Conservation (phyloP, 495 filamentous ascomycete species). For the Pseudomonodictys pantanalensis region DNA sequence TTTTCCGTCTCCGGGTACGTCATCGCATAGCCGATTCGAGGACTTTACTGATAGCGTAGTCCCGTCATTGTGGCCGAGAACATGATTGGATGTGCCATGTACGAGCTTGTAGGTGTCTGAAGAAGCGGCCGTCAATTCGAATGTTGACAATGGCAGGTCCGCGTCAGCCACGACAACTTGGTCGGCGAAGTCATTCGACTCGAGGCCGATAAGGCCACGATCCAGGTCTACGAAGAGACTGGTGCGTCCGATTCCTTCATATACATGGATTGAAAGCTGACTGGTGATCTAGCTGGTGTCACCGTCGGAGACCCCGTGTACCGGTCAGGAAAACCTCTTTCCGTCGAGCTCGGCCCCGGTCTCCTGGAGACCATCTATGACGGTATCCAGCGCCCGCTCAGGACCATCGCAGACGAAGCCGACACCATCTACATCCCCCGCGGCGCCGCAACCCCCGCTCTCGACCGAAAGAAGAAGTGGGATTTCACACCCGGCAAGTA, state of each 20-base stretch:
- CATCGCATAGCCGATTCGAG: constrained; percentile 33
- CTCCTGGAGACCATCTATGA: constrained; percentile 99
- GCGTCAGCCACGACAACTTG: constrained; percentile 82
- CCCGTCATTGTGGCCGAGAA: constrained; percentile 96
- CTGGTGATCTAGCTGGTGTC: constrained; percentile 70
- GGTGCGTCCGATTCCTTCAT: constrained; percentile 50
- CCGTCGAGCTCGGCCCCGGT: constrained; percentile 94
- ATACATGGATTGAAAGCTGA: neutral
- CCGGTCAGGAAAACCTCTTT: constrained; percentile 89
- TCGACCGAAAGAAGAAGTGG: constrained; percentile 89
- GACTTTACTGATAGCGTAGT: constrained; percentile 47
- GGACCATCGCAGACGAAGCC: constrained; percentile 70
- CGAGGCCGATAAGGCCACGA: constrained; percentile 88
- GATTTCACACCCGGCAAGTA: constrained; percentile 80
- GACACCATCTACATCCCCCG: constrained; percentile 95
- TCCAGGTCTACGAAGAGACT: constrained; percentile 99
- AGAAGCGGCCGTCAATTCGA: neutral
- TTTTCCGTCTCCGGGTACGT: constrained; percentile 77
- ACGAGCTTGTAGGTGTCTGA: constrained; percentile 73
- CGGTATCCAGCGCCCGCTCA: constrained; percentile 93
- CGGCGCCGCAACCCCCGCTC: constrained; percentile 82
- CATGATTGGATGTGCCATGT: constrained; percentile 99
- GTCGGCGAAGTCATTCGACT: constrained; percentile 98
- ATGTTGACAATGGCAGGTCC: constrained; percentile 54
- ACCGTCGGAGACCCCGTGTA: constrained; percentile 91